phyloP scores from a whole-genome alignment of 805 yeast species.

The Ogataea naganishii region DNA sequence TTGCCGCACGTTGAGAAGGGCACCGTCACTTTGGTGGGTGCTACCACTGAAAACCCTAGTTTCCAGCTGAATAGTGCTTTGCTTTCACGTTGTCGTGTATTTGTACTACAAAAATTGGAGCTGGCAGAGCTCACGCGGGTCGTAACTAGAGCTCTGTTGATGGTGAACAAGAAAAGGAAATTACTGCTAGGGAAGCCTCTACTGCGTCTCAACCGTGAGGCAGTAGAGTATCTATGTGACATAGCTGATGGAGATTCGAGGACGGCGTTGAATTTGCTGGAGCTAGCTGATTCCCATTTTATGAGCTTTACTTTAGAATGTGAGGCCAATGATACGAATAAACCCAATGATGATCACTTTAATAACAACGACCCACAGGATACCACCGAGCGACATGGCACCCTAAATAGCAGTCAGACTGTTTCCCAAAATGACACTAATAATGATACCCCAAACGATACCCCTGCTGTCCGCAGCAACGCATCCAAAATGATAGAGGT shows the following conservation, averaged over 20 bases:
- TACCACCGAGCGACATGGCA: constrained; percentile 21
- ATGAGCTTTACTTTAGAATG: no score
- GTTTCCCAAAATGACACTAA: not conserved
- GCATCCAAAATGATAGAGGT: constrained; percentile 24
- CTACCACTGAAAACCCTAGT: constrained; percentile 95
- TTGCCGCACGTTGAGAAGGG: constrained; percentile 83
- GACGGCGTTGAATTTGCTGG: constrained; percentile 71
- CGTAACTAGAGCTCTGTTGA: constrained; percentile 47
- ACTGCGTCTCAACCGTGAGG: constrained; percentile 44
- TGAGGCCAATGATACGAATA: no score
- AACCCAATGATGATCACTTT: constrained; percentile 8
- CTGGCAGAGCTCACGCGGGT: constrained; percentile 42
- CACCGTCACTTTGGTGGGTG: constrained; percentile 75
- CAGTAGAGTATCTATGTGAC: constrained; percentile 59
- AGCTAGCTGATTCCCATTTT: constrained; percentile 54
- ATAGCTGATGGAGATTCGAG: constrained; percentile 87
- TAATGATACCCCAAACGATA: no score
- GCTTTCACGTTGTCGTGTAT: constrained; percentile 75
- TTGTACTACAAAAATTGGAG: constrained; percentile 50
- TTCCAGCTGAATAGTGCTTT: constrained; percentile 76
- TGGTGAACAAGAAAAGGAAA: constrained; percentile 52
- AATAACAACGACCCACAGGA: constrained; percentile 8
- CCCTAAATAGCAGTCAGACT: no score
- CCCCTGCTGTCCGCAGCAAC: not conserved
- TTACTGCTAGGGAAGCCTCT: constrained; percentile 39